Conservation (phyloP, 306 rosid genomes). For the Hylodesmum podocarpum region DNA sequence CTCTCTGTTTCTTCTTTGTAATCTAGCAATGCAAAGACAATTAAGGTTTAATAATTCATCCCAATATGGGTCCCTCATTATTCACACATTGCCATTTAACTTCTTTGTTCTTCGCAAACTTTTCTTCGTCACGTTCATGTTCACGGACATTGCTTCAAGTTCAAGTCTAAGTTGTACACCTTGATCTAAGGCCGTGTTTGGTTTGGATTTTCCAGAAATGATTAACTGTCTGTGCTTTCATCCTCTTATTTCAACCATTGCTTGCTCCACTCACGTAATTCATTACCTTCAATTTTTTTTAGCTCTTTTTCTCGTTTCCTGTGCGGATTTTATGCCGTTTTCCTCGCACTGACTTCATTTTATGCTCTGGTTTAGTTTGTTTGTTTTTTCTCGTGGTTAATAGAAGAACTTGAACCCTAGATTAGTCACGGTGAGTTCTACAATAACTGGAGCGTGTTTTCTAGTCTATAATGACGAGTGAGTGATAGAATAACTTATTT, state of each 20-base stretch:
- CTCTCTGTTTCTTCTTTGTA: slow-evolving; percentile 1
- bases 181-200: not conserved
- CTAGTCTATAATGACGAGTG: not conserved
- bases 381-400: not conserved
- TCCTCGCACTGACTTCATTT: not conserved
- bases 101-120: not conserved
- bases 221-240: slow-evolving; percentile 27
- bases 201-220: slow-evolving; percentile 32
- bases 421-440: not conserved
- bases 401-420: slow-evolving; percentile 15
- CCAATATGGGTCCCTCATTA: slow-evolving; percentile 30
- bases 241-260: slow-evolving; percentile 21
- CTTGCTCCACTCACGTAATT: slow-evolving; percentile 15
- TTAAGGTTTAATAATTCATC: not conserved
- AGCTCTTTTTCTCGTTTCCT: not conserved
- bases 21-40: not conserved
- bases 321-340: not conserved
- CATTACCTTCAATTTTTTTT: not conserved
- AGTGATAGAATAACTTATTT: not conserved
- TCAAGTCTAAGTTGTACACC: not conserved
- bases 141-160: not conserved
- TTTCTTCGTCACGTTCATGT: not conserved
- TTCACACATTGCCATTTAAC: not conserved
- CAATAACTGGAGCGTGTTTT: not conserved
- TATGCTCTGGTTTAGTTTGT: not conserved